These are phyloP conservation scores for Vachellia pachyceras DNA, from an alignment of 306 rosid genomes.

Conservation along the genomic window DNA sequence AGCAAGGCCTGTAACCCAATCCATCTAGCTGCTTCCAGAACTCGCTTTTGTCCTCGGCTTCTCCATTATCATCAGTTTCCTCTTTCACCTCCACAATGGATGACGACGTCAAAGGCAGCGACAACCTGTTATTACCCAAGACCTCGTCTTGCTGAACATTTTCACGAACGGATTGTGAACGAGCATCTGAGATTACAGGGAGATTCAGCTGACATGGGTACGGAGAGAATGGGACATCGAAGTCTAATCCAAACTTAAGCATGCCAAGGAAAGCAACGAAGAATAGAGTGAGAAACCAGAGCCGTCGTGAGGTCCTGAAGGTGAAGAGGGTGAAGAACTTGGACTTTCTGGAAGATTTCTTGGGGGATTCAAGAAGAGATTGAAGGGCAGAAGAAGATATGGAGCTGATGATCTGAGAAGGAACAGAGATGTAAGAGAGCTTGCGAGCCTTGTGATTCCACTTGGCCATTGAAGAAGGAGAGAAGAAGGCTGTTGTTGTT, in stretches of 20 bases:
- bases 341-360: slow-evolving; percentile 62
- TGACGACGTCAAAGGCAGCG: slow-evolving; percentile 42
- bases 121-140: slow-evolving; percentile 10
- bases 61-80: slow-evolving; percentile 29
- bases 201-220: slow-evolving; percentile 57
- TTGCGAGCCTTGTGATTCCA: slow-evolving; percentile 68
- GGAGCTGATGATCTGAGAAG: slow-evolving; percentile 90
- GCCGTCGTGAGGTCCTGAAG: slow-evolving; percentile 51
- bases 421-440: slow-evolving; percentile 84
- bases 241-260: slow-evolving; percentile 56
- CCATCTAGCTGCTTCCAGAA: slow-evolving; percentile 95
- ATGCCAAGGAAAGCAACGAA: slow-evolving; percentile 69
- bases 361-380: slow-evolving; percentile 81
- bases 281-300: slow-evolving; percentile 65
- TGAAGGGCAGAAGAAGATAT: slow-evolving; percentile 84
- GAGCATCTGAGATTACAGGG: slow-evolving; percentile 33
- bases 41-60: slow-evolving; percentile 35
- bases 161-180: slow-evolving; percentile 36
- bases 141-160: slow-evolving; percentile 30
- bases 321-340: slow-evolving; percentile 41
- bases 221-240: slow-evolving; percentile 52
- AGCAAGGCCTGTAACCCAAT: slow-evolving; percentile 82
- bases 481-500: neutral
- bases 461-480: slow-evolving; percentile 64
- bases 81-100: slow-evolving; percentile 44